These are phyloP conservation scores for Colletotrichum navitas DNA, from an alignment of 2,329 filamentous ascomycete species.

Conservation along the genomic window DNA sequence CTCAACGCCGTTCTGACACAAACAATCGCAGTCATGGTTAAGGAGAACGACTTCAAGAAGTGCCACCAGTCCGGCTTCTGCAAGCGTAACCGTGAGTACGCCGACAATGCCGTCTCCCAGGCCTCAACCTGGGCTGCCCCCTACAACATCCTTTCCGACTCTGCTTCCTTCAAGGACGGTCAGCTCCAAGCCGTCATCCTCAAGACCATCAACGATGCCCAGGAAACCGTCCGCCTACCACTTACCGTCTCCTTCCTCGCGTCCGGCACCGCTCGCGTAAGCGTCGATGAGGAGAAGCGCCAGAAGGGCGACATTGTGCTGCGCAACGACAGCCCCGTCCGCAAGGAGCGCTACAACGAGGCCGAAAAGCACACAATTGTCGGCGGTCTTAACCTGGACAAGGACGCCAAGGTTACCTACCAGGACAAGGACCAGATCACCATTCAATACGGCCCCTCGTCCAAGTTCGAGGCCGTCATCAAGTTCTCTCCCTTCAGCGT, in stretches of 20 bases:
- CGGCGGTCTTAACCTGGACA: constrained; percentile 81
- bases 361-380: constrained; percentile 88
- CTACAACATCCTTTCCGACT: constrained; percentile 80
- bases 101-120: constrained; percentile 77
- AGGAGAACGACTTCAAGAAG: constrained; percentile 97
- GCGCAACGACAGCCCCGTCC: constrained; percentile 83
- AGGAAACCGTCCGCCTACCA: constrained; percentile 82
- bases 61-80: constrained; percentile 98
- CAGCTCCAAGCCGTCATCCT: constrained; percentile 84
- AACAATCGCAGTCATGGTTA: constrained; percentile 76
- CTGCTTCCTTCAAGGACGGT: constrained; percentile 82
- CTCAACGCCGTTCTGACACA: constrained; percentile 3
- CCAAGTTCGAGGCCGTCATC: constrained; percentile 85
- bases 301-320: constrained; percentile 90
- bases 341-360: constrained; percentile 96
- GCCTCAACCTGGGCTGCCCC: constrained; percentile 81
- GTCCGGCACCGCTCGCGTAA: constrained; percentile 88
- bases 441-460: constrained; percentile 82
- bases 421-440: constrained; percentile 77
- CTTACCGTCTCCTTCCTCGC: constrained; percentile 90
- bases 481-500: constrained; percentile 85
- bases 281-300: constrained; percentile 91
- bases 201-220: constrained; percentile 77
- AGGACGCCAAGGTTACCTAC: constrained; percentile 74
- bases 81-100: constrained; percentile 91